These are phyloP conservation scores for Fusarium aywerte DNA, from an alignment of 2,329 filamentous ascomycete genomes.

Conservation along the genomic window DNA sequence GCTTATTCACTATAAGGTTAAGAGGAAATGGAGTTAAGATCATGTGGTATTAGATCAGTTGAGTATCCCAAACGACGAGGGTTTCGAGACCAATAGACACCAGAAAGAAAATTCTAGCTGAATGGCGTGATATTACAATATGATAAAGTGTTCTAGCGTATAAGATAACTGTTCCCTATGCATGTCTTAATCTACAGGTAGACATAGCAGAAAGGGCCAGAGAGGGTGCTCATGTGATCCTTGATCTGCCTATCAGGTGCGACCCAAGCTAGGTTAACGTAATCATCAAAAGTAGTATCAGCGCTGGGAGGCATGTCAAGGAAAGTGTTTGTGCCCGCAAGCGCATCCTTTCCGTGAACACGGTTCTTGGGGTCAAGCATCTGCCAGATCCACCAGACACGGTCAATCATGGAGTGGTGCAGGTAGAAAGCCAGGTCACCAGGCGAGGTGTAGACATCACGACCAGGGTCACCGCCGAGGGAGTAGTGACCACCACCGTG, in stretches of 20 bases:
- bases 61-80: not conserved
- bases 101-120: not conserved
- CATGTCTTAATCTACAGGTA: slow-evolving; percentile 44
- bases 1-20: not conserved
- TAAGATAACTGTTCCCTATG: not conserved
- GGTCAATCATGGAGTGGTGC: slow-evolving; percentile 49
- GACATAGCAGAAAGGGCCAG: slow-evolving; percentile 50
- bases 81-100: not conserved
- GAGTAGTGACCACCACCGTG: slow-evolving; percentile 55
- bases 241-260: slow-evolving; percentile 45
- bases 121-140: not conserved
- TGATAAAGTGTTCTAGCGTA: slow-evolving; percentile 6
- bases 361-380: slow-evolving; percentile 46
- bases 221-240: slow-evolving; percentile 48
- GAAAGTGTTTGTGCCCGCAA: slow-evolving; percentile 44
- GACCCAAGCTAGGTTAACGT: slow-evolving; percentile 44
- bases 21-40: not conserved
- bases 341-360: slow-evolving; percentile 30
- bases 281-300: slow-evolving; percentile 45
- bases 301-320: slow-evolving; percentile 39
- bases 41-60: not conserved
- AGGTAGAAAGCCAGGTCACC: slow-evolving; percentile 53
- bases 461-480: slow-evolving; percentile 55
- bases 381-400: slow-evolving; percentile 47
- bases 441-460: slow-evolving; percentile 54